Evolutionary conservation across 2,329 filamentous ascomycete species (phyloP).

Genomic region (Cladosporium colombiae): DNA sequence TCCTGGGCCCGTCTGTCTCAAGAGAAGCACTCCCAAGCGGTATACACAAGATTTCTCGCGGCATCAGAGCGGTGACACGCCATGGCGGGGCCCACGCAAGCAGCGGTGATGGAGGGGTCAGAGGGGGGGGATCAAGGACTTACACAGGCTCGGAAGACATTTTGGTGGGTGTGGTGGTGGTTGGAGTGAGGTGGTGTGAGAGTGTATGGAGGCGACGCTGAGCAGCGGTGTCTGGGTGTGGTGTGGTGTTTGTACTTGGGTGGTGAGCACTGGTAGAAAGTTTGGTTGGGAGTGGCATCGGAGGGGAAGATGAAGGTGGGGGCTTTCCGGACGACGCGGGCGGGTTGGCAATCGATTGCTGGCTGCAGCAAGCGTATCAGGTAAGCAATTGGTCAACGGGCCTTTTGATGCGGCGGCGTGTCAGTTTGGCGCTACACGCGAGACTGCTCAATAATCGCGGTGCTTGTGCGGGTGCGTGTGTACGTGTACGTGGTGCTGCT

Average conservation of each 20-base stretch:
- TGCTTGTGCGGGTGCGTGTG: background rate
- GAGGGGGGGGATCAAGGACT: slow-evolving; percentile 23
- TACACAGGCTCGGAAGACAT: slow-evolving; percentile 37
- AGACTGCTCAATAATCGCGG: background rate
- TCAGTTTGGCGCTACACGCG: slow-evolving; percentile 6
- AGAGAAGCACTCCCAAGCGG: background rate
- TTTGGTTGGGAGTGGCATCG: slow-evolving; percentile 18
- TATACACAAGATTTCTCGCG: background rate
- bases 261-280: slow-evolving; percentile 12
- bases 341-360: slow-evolving; percentile 4
- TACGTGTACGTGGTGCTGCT: background rate
- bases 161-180: slow-evolving; percentile 23
- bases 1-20: background rate
- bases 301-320: slow-evolving; percentile 10
- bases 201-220: slow-evolving; percentile 15
- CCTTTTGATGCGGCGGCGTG: background rate
- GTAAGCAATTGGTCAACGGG: slow-evolving; percentile 19
- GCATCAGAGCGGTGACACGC: slow-evolving; percentile 4
- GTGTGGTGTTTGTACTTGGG: slow-evolving; percentile 9
- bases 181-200: slow-evolving; percentile 15
- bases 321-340: slow-evolving; percentile 3
- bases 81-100: slow-evolving; percentile 13
- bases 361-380: slow-evolving; percentile 9
- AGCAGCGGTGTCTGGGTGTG: background rate
- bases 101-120: slow-evolving; percentile 19